Evolutionary conservation across 2,329 filamentous ascomycete species (phyloP), one percentile per base, ranked within the genome.

Genomic region (Botrytis pseudocinerea): DNA sequence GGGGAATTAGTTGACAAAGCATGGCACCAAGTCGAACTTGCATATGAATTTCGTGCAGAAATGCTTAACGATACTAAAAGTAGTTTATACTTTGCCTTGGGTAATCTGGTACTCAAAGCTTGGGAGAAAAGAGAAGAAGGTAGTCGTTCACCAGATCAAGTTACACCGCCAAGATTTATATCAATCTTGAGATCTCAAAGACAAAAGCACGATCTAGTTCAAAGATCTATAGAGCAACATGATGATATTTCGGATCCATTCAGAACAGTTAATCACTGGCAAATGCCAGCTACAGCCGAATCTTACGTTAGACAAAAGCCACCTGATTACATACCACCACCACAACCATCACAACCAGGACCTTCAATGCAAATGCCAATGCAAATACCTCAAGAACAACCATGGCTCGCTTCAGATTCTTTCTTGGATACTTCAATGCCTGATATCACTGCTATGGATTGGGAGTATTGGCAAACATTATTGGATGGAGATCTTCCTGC

Each of bases 401-500:
- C 35, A 9, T 69, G 66, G 66, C 35, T 69, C 10, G 38, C 70
- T 6, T 62, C 71, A 32, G 73, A 76, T 51, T 71, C 75, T 7
- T 69, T 59, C 35, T 68, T 76, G 22, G 71, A 78, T 69, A 73
- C 74, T 42, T 75, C 69, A 20, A 76, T 77, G 72, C 73, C 77
- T 10, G 78, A 78, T 48, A 76, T 78, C 4, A 77, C 74, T 4
- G 75, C 76, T 0, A 72, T 78, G 38, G 78, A 80, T 46, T 80
- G 79, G 79, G 77, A 78, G 44, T 80, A 80, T 63, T 80, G 79
- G 79, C 77, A 80, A 54, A 76, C 76, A 4, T 71, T 80, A 51
- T 76, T 80, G 74, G 77, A 80, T 74, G 78, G 77, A 7, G 78
- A 79, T 69, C 69, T 78, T 35, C 76, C 78, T 1, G 73, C 76